Percentiles rank a stretch among this genome's conserved stretches.
phyloP scores from a whole-genome alignment of 129 eudicot genomes.

The Chrysanthemum seticuspe region DNA sequence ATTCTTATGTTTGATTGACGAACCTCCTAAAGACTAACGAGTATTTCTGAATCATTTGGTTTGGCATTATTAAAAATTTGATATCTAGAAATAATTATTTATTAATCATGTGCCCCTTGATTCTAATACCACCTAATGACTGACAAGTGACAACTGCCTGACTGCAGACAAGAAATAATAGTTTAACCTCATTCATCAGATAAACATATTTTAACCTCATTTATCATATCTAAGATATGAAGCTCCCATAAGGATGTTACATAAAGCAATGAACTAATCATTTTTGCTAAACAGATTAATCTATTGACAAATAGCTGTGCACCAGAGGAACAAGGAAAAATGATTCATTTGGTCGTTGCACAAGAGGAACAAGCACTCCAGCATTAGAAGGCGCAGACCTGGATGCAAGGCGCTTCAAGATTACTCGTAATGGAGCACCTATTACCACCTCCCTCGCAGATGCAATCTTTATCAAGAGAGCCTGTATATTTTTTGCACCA shows the following conservation, averaged over 20 bases:
- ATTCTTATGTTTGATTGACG: constrained; percentile 1
- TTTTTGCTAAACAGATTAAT: constrained; percentile 5
- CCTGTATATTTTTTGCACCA: constrained; percentile 59
- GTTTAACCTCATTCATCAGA: constrained; percentile 3
- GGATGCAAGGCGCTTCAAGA: constrained; percentile 68
- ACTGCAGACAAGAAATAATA: not conserved
- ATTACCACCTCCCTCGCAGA: constrained; percentile 91
- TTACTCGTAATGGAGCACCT: constrained; percentile 84
- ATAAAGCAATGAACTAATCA: constrained; percentile 11
- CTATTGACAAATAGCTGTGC: constrained; percentile 9
- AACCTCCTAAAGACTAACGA: constrained; percentile 15
- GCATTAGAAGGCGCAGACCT: constrained; percentile 56
- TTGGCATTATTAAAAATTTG: not conserved
- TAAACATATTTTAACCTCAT: too few species aligned
- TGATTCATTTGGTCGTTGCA: constrained; percentile 89
- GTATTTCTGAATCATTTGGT: not conserved
- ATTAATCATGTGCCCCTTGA: not conserved
- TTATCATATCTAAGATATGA: too few species aligned
- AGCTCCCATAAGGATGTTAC: constrained; percentile 9
- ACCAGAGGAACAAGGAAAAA: constrained; percentile 92
- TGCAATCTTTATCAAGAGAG: constrained; percentile 71
- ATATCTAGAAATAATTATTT: not conserved
- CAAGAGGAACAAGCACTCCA: constrained; percentile 66
- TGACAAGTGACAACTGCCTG: not conserved
- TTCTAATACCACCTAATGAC: not conserved